Evolutionary conservation across 1,284 basidiomycete genomes (phyloP), one percentile per base, ranked within the genome.

Genomic region (Apiotrichum laibachii): DNA sequence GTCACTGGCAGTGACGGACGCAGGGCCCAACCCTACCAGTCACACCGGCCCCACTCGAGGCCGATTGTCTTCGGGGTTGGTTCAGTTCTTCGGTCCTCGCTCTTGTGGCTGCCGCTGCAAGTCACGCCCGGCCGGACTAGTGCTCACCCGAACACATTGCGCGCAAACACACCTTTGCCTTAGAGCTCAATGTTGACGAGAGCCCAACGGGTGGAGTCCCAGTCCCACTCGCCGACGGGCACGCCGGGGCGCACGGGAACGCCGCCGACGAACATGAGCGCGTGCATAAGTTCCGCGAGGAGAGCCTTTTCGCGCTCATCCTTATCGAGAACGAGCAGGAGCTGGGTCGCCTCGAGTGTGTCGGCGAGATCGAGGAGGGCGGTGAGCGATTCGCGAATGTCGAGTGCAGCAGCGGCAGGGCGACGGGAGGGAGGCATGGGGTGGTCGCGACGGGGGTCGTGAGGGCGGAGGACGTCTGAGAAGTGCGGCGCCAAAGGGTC

Each of bases 111-210:
- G 26, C 26, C 4, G 26, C 26, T 31, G 26, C 26, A 31, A 31
- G 26, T 31, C 26, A 31, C 26, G 26, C 26, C 26, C 26, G 26
- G 26, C 26, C 26, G 26, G 26, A 31, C 26, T 7, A 31, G 26
- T 31, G 26, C 26, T 31, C 26, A 31, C 26, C 26, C 26, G 26
- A 31, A 31, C 26, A 31, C 26, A 31, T 31, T 31, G 26, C 40
- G 15, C 40, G 16, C 43, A 44, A 44, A 44, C 43, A 31, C 26
- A 31, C 7, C 3, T 31, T 21, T n/a, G n/a, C 43, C 2, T 65
- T 66, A 77, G 60, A 77, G 56, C 60, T 79, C 77, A 63, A 79
- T 71, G n/a, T 72, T 75, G 13, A 79, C 75, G 59, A 79, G 60
- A 13, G 76, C 75, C 76, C 76, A 79, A 34, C 68, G 66, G 34